phyloP scores from a whole-genome alignment of 768 basidiomycete species.

The Coprinopsis cinerea region DNA sequence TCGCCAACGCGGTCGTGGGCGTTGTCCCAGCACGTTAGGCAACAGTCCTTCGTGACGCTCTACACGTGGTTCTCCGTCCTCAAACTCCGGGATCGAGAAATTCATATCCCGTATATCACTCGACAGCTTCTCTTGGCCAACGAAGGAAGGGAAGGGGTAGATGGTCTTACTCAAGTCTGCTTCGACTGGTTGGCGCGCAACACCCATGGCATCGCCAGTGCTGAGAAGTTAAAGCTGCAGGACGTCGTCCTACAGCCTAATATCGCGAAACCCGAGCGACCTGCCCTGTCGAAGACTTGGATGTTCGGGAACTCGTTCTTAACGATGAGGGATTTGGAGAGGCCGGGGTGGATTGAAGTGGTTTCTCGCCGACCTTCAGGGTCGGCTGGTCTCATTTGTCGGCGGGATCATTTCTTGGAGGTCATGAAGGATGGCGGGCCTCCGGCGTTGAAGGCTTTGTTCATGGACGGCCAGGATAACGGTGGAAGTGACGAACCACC shows the following conservation, averaged over 20 bases:
- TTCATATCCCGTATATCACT: constrained; percentile 81
- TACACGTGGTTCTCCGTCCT: constrained; percentile 94
- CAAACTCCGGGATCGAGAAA: constrained; percentile 72
- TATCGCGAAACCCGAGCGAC: constrained; percentile 36
- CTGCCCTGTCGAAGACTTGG: constrained; percentile 64
- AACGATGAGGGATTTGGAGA: constrained; percentile 67
- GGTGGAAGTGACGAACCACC: too few relatives aligned
- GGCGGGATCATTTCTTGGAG: constrained; percentile 43
- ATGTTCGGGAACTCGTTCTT: constrained; percentile 78
- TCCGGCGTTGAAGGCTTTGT: constrained; percentile 43
- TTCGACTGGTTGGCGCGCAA: constrained; percentile 97
- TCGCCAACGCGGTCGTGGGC: constrained; percentile 72
- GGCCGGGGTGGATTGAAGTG: constrained; percentile 86
- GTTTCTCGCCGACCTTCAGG: constrained; percentile 84
- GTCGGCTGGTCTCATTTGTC: constrained; percentile 75
- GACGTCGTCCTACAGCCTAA: constrained; percentile 66
- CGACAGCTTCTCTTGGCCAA: constrained; percentile 83
- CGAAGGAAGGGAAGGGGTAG: constrained; percentile 64
- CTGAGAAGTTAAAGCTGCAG: constrained; percentile 63
- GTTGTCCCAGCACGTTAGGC: constrained; percentile 84
- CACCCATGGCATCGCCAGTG: constrained; percentile 88
- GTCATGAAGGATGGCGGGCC: constrained; percentile 17
- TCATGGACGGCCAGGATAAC: not conserved
- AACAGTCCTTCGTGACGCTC: constrained; percentile 84
- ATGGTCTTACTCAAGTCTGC: constrained; percentile 91